Evolutionary conservation across 768 basidiomycete genomes (phyloP), one percentile per base, ranked within the genome.

Genomic region (Amanita phalloides): DNA sequence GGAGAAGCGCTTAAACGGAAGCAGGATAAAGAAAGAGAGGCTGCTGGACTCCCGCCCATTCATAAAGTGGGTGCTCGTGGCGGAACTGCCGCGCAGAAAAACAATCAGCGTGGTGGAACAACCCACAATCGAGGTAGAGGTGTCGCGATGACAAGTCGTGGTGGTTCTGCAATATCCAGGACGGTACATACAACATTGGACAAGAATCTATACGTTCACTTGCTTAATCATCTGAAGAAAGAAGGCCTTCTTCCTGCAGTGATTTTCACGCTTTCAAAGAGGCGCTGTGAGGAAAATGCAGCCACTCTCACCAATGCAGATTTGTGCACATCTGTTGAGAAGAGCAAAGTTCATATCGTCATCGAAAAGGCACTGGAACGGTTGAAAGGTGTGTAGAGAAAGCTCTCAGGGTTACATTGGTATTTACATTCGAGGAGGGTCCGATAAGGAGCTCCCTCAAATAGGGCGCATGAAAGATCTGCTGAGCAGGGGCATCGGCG

Each of bases 11-110:
- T 95, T 17, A 78, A 82, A 47, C 77, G 94, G 35, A 99, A 98
- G 68, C 96, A 99, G 66, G 96, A 98, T 64, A 98, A 97, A 65
- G 95, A 98, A 65, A 79, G 96, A 46, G 93, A 98, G 69, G 93
- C 93, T 0, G 91, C 91, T 1, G 96, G 96, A 0, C 67, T 97
- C 32, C 81, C 85, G 6, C 91, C 92, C 4, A 81, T 93, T 0
- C 88, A 90, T 58, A 78, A 84, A 49, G 76, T 84, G 7, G 93
- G 93, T 46, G 90, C 87, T 13, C 81, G 88, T 39, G 90, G 87
- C 8, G 79, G 78, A 13, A 74, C 78, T 23, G 65, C 68, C 25
- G 65, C 70, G 21, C 77, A 76, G 61, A 75, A 83, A 49, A 80
- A 82, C 4, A 76, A 77, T 47, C 77, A 82, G 55, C 73, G 75